Percentiles rank a stretch among this genome's conserved stretches.
phyloP scores from a whole-genome alignment of 2,329 filamentous ascomycete genomes.

The Colletotrichum sp. region DNA sequence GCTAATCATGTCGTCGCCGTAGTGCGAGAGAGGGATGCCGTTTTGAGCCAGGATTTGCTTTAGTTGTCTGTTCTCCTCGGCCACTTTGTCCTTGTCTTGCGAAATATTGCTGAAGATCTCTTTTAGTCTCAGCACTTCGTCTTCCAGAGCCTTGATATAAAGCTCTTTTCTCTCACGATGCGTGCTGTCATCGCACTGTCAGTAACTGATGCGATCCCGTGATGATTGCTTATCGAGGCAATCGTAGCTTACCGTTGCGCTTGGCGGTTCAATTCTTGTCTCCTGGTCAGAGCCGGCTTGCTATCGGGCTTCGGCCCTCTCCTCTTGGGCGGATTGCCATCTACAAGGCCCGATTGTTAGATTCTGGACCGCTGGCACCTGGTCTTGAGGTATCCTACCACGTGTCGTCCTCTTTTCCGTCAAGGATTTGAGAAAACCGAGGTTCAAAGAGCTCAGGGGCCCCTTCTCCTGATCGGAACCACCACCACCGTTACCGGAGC shows the following conservation, averaged over 20 bases:
- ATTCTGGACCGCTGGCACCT: neutral
- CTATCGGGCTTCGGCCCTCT: conserved; percentile 96
- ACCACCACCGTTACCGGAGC: neutral
- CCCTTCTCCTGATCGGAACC: conserved; percentile 37
- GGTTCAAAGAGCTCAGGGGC: conserved; percentile 52
- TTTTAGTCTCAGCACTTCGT: conserved; percentile 87
- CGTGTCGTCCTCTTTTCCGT: conserved; percentile 79
- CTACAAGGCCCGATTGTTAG: conserved; percentile 42
- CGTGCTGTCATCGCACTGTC: conserved; percentile 64
- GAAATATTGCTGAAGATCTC: conserved; percentile 79
- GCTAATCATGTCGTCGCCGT: conserved; percentile 48
- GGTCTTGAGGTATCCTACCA: conserved; percentile 52
- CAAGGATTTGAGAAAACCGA: conserved; percentile 70
- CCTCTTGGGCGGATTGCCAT: conserved; percentile 86
- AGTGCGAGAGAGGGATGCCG: conserved; percentile 45
- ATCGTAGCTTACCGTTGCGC: conserved; percentile 77
- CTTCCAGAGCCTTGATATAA: conserved; percentile 93
- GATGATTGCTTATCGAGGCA: neutral
- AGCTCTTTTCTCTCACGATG: conserved; percentile 96
- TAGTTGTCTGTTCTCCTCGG: conserved; percentile 81
- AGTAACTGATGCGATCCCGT: conserved; percentile 10
- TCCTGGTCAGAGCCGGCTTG: conserved; percentile 88
- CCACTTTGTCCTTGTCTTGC: conserved; percentile 76
- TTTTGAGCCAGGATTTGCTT: conserved; percentile 61
- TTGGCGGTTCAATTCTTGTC: conserved; percentile 94